Evolutionary conservation across 305 asterid genomes (phyloP).

Genomic region (Plantago coronopus): DNA sequence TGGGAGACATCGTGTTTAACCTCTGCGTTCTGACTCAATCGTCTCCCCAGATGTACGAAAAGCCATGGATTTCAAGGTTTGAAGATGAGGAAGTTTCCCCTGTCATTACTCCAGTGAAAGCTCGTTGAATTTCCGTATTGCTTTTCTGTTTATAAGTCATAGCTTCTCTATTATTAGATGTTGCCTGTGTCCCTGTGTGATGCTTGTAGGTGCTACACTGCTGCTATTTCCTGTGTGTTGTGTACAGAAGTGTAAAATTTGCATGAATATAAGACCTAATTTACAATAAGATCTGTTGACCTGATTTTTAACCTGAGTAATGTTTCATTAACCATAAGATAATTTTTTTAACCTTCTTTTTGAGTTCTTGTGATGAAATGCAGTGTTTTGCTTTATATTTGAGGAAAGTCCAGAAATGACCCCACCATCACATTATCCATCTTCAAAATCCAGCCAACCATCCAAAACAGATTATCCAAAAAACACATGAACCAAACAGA

Average conservation of each 20-base stretch:
- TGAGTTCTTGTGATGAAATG: not conserved
- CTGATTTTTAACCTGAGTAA: too few species aligned
- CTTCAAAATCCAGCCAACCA: conserved; percentile 37
- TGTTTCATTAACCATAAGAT: too few species aligned
- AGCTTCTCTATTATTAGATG: not conserved
- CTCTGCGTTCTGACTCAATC: conserved; percentile 60
- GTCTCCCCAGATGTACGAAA: conserved; percentile 40
- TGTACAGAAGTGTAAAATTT: not conserved
- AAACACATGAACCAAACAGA: conserved; percentile 30
- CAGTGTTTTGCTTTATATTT: not conserved
- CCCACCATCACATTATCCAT: conserved; percentile 31
- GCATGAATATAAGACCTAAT: not conserved
- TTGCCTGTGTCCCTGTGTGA: conserved; percentile 8
- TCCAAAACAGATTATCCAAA: conserved; percentile 24
- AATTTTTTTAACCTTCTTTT: too few species aligned
- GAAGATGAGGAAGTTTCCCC: conserved; percentile 48
- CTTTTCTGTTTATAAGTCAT: not conserved
- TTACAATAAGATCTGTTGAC: not conserved
- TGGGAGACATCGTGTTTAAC: conserved; percentile 65
- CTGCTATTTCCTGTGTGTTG: not conserved
- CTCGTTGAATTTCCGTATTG: conserved; percentile 36
- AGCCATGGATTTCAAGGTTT: conserved; percentile 35
- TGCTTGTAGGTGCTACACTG: not conserved
- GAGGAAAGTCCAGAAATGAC: not conserved
- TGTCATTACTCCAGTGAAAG: conserved; percentile 42